A percentile compares a stretch with the other conserved stretches of the same genome.
Evolutionary conservation across 228 moss, liverwort and hornwort genomes (phyloP).

Genomic region (Sphagnum magellanicum): DNA sequence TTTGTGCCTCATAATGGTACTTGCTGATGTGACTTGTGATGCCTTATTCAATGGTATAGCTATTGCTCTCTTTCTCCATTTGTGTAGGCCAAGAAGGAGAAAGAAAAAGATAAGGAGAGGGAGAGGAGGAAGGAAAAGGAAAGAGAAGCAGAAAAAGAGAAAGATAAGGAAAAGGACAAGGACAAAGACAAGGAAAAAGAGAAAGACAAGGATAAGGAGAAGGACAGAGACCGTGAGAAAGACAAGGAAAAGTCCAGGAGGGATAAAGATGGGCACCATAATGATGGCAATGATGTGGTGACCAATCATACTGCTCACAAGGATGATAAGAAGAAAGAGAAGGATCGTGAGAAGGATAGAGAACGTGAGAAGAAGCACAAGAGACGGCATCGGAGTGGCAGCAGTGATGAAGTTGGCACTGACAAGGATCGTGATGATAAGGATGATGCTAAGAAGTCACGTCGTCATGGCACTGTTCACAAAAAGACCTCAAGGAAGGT

Average conservation of each 20-base stretch:
- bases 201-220: constrained; percentile 8
- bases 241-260: constrained; percentile 45
- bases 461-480: constrained; percentile 89
- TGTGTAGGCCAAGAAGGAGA: constrained; percentile 30
- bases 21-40: not conserved
- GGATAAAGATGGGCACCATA: constrained; percentile 43
- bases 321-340: constrained; percentile 77
- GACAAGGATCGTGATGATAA: constrained; percentile 88
- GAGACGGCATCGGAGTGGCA: constrained; percentile 87
- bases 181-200: constrained; percentile 26
- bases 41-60: not conserved
- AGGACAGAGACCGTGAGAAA: constrained; percentile 26
- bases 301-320: constrained; percentile 52
- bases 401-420: constrained; percentile 83
- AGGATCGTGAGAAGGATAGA: constrained; percentile 86
- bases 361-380: constrained; percentile 95
- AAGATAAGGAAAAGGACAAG: constrained; percentile 24
- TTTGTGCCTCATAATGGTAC: not conserved
- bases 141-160: constrained; percentile 20
- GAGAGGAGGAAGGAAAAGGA: constrained; percentile 32
- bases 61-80: not conserved
- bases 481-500: constrained; percentile 99
- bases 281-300: constrained; percentile 33
- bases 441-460: constrained; percentile 84
- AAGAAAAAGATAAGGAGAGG: constrained; percentile 53